Base-by-base conservation (phyloP, 2,329 filamentous ascomycete species). In the Exophiala sideris region DNA sequence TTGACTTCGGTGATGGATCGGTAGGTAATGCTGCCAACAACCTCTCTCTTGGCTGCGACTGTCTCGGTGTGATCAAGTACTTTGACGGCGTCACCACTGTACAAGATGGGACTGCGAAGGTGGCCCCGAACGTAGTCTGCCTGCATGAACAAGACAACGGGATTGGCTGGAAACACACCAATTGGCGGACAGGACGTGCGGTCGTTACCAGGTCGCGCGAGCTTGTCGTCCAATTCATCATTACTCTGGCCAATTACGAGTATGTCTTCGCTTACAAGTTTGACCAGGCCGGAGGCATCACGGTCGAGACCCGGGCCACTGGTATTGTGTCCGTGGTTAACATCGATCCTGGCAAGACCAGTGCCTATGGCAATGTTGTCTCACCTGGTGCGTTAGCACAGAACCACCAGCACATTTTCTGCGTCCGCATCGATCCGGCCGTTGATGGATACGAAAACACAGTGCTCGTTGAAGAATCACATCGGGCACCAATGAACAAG, bases 401-500 rank as follows among this genome's bases (percentile, higher is more conserved):
- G 56, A 84, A 87, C 66, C 85, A 89, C 60, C 86, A 89, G 66
- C 86, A 89, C 69, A 76, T 88, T 40, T 88, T 89, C 65, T 79
- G 75, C 20, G 69, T 83, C 39, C 77, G 85, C 1, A 80, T 88
- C 45, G 85, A 89, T 61, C 84, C 85, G 0, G 80, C 80, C 7
- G 76, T 87, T 36, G 83, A 86, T 59, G 71, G 76, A 18, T 71
- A 78, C 63, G 63, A 64, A 2, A 85, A 84, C 57, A 77, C 76
- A 0, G 68, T 85, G 5, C 67, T 80, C 6, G 70, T 76, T 47
- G 79, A 83, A 63, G 80, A 84, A 64, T 78, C 78, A 0, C 72
- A 77, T 34, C 67, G 76, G 0, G 71, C 78, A 1, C 74, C 76
- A 1, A 72, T 73, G 63, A 75, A 82, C 58, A 71, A 77, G 0